Evolutionary conservation across 345 rosid genomes (phyloP).

Genomic region (Fremontodendron californicum): DNA sequence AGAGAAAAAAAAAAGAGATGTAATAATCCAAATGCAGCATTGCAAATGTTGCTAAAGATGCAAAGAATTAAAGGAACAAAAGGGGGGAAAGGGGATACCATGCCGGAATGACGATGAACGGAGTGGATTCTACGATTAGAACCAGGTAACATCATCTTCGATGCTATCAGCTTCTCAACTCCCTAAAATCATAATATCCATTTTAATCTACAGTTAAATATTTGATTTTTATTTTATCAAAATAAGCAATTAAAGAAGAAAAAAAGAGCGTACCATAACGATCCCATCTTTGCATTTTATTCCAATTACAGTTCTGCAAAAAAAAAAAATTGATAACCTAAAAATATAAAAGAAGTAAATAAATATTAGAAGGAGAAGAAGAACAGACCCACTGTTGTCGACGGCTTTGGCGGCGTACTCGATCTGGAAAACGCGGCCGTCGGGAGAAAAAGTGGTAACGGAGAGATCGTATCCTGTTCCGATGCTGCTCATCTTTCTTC

Average conservation of each 20-base stretch:
- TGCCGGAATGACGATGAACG: slow-evolving; percentile 94
- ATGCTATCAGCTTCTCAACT: slow-evolving; percentile 95
- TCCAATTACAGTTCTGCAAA: slow-evolving; percentile 89
- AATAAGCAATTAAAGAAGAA: background rate
- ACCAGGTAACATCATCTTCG: slow-evolving; percentile 98
- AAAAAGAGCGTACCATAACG: slow-evolving; percentile 56
- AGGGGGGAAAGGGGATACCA: slow-evolving; percentile 36
- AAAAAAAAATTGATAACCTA: background rate
- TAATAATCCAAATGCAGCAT: background rate
- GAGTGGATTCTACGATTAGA: slow-evolving; percentile 93
- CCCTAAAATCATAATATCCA: slow-evolving; percentile 44
- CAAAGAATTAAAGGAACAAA: background rate
- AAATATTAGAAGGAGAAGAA: too few species aligned
- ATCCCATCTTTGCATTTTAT: slow-evolving; percentile 98
- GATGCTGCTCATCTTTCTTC: slow-evolving; percentile 77
- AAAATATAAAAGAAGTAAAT: too few species aligned
- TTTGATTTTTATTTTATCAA: background rate
- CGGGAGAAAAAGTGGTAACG: slow-evolving; percentile 99
- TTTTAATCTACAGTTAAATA: background rate
- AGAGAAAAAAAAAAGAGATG: too few species aligned
- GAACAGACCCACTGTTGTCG: slow-evolving; percentile 89
- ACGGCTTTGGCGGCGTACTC: slow-evolving; percentile 99
- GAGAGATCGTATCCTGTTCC: slow-evolving; percentile 99
- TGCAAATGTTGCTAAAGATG: background rate
- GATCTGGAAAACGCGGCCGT: slow-evolving; percentile 99